Percentiles rank a stretch among this genome's conserved stretches.
Conservation (phyloP, 306 rosid species). For the Notholithocarpus densiflorus region DNA sequence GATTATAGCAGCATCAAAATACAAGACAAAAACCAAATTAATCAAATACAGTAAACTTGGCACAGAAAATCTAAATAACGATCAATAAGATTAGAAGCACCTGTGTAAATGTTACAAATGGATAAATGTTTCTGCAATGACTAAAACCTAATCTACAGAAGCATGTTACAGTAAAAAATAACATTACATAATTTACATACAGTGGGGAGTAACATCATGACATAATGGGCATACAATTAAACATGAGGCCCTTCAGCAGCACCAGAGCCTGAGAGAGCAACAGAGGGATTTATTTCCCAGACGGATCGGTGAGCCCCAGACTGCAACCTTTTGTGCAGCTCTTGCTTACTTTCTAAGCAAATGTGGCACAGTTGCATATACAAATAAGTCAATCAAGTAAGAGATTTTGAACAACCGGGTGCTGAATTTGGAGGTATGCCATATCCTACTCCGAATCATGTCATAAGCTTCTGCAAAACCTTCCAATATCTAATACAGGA, state of each 20-base stretch:
- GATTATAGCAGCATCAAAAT: too few relatives aligned
- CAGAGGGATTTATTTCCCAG: too few relatives aligned
- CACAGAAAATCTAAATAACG: too few relatives aligned
- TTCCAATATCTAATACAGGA: conserved; percentile 83
- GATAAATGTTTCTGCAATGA: neutral
- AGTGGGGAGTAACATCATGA: neutral
- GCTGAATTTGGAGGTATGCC: neutral
- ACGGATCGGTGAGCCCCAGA: too few relatives aligned
- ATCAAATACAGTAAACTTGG: too few relatives aligned
- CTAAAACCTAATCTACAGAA: neutral
- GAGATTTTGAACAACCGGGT: neutral
- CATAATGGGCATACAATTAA: neutral
- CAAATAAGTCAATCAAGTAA: neutral
- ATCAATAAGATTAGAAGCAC: neutral
- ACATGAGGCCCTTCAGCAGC: neutral
- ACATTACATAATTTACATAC: neutral
- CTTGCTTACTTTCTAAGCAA: too few relatives aligned
- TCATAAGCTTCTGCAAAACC: conserved; percentile 48
- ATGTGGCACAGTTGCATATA: neutral
- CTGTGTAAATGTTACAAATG: neutral
- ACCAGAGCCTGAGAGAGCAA: too few relatives aligned
- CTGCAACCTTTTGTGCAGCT: too few relatives aligned
- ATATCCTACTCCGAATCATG: conserved; percentile 15
- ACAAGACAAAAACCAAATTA: too few relatives aligned
- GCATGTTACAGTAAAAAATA: neutral